phyloP scores from a whole-genome alignment of 176 grass and related monocot species.

The Microstegium vimineum region DNA sequence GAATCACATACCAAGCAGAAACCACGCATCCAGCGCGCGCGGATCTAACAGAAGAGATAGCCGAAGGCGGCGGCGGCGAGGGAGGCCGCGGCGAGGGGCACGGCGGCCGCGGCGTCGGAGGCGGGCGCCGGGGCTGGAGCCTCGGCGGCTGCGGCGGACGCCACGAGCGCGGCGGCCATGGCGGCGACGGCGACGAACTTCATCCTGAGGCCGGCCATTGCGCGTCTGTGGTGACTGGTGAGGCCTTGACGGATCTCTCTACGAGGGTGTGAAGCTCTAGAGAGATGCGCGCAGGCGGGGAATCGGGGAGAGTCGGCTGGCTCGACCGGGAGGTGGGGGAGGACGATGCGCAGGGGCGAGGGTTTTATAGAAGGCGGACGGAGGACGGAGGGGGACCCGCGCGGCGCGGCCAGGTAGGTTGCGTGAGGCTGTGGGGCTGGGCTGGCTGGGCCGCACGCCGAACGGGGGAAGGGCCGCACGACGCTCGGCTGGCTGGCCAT shows the following conservation, averaged over 20 bases:
- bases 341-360: background rate
- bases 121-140: slow-evolving; percentile 41
- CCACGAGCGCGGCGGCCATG: slow-evolving; percentile 44
- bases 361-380: background rate
- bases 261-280: background rate
- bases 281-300: slow-evolving; percentile 15
- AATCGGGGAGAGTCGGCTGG: background rate
- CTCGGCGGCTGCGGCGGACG: slow-evolving; percentile 28
- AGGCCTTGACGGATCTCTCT: slow-evolving; percentile 35
- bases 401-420: slow-evolving; percentile 4
- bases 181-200: slow-evolving; percentile 44
- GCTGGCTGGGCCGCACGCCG: background rate
- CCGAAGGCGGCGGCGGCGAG: slow-evolving; percentile 45
- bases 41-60: slow-evolving; percentile 57
- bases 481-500: slow-evolving; percentile 26
- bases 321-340: background rate
- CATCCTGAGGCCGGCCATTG: slow-evolving; percentile 48
- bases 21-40: background rate
- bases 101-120: slow-evolving; percentile 35
- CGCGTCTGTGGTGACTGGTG: background rate
- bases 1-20: background rate
- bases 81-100: slow-evolving; percentile 41
- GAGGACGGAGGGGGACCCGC: background rate
- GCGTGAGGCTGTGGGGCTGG: background rate
- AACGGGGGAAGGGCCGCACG: background rate